Conservation (phyloP, 2,329 filamentous ascomycete genomes). For the Aspergillus pseudoterreus region DNA sequence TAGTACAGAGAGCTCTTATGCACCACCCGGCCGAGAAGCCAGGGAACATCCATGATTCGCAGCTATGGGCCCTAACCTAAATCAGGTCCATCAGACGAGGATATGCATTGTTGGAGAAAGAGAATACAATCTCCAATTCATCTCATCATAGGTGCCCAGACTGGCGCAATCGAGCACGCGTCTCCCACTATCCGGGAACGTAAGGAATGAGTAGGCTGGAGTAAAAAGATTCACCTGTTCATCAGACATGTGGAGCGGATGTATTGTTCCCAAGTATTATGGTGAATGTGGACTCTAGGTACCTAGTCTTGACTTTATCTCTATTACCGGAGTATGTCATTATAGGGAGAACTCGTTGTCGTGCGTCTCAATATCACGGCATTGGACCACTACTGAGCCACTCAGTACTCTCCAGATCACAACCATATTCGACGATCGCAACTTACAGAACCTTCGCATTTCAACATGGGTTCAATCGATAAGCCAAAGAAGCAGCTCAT, state of each 20-base stretch:
- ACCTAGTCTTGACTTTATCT: background rate
- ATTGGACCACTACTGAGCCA: too few relatives aligned
- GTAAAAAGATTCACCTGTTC: background rate
- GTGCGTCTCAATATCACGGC: too few relatives aligned
- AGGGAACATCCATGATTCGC: too few relatives aligned
- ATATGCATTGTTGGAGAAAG: background rate
- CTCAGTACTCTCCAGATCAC: too few relatives aligned
- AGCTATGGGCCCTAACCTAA: too few relatives aligned
- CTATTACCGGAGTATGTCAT: background rate
- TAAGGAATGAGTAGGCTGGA: too few relatives aligned
- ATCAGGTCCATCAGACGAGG: background rate
- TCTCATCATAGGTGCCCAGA: slow-evolving; percentile 7
- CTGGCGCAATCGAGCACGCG: slow-evolving; percentile 8
- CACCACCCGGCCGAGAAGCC: too few relatives aligned
- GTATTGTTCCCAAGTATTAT: too few relatives aligned
- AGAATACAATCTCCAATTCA: background rate
- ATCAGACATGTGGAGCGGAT: background rate
- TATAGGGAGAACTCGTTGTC: background rate
- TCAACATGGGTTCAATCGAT: background rate
- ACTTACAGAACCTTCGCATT: background rate
- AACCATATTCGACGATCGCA: too few relatives aligned
- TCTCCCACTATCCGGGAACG: slow-evolving; percentile 5
- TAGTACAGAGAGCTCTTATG: too few relatives aligned
- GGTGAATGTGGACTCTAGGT: too few relatives aligned
- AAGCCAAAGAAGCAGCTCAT: slow-evolving; percentile 37